Conservation (phyloP, 1,139 yeast genomes). For the Candida smagusa region DNA sequence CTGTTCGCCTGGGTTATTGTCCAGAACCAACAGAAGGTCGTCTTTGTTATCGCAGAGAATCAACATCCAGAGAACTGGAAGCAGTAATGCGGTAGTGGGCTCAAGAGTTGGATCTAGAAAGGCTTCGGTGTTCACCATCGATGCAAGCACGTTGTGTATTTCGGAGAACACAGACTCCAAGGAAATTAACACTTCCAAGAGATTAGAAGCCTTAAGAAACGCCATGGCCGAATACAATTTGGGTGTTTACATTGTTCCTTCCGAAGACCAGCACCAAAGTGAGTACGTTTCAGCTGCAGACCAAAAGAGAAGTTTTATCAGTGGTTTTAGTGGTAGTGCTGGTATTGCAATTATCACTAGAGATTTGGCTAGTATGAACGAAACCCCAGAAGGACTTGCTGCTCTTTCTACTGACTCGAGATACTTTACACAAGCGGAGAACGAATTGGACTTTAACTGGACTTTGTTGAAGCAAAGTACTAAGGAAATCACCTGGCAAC, state of each 20-base stretch:
- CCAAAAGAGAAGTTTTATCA: constrained; percentile 79
- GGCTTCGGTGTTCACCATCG: constrained; percentile 49
- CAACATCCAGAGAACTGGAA: constrained; percentile 31
- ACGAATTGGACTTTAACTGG: constrained; percentile 91
- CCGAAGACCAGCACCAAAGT: constrained; percentile 92
- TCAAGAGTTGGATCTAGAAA: constrained; percentile 35
- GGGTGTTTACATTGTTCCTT: constrained; percentile 80
- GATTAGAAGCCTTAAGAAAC: constrained; percentile 61
- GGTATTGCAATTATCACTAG: constrained; percentile 88
- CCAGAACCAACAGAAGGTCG: constrained; percentile 59
- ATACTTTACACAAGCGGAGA: constrained; percentile 85
- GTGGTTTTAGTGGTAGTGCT: constrained; percentile 93
- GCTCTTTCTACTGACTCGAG: constrained; percentile 92
- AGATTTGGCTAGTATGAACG: constrained; percentile 58
- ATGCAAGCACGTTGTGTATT: constrained; percentile 42
- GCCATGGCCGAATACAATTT: constrained; percentile 63
- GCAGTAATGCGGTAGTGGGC: constrained; percentile 15
- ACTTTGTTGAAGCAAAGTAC: constrained; percentile 75
- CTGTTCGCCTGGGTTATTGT: constrained; percentile 75
- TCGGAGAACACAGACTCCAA: constrained; percentile 32
- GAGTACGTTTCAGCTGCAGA: constrained; percentile 83
- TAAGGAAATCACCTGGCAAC: constrained; percentile 78
- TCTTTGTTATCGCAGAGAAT: constrained; percentile 49
- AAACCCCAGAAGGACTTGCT: constrained; percentile 62
- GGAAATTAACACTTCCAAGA: constrained; percentile 53